Evolutionary conservation across 108 stramenopile species (phyloP), one percentile per base, ranked within the genome.

Genomic region (Cyclotella sp.): DNA sequence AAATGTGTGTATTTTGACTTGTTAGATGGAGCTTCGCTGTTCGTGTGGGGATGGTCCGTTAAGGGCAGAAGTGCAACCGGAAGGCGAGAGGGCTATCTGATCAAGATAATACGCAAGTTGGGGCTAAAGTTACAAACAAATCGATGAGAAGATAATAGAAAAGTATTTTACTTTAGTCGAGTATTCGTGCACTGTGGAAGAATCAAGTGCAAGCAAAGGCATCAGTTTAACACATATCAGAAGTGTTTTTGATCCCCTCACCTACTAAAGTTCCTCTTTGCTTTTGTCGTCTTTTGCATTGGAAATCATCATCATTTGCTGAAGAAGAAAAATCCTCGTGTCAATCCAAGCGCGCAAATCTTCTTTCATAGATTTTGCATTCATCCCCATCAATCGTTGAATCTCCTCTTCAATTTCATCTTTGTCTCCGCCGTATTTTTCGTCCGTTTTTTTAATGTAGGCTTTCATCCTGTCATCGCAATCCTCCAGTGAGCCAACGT

Each of bases 401-500:
- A 89, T 55, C 65, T 90, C 90, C 39, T 76, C 68, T n/a, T 64
- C 74, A 39, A 76, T 44, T 67, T 84, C 83, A 58, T 69, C 71
- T 28, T 30, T 41, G 54, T 79, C 73, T 51, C 70, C 74, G 13
- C 61, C 67, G 46, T 62, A 76, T 73, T 87, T 88, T 24, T 43
- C 63, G 19, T 84, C 67, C 7, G 84, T 76, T 76, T 92, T 95
- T 57, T 44, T 73, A 59, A 94, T 85, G 69, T 90, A 95, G 13
- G 49, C 67, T 41, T 79, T 78, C 87, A 91, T 91, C 39, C 64
- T 65, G 45, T 92, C 91, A 64, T 83, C 87, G 58, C 91, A 95
- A 30, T 78, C 74, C 12, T 84, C 76, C 44, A 79, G 46, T 5
- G 78, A 79, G 9, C 53, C 41, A 24, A 80, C 57, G 26, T 89